Evolutionary conservation across 257 asterid species (phyloP).

Genomic region (Salvia miltiorrhiza): DNA sequence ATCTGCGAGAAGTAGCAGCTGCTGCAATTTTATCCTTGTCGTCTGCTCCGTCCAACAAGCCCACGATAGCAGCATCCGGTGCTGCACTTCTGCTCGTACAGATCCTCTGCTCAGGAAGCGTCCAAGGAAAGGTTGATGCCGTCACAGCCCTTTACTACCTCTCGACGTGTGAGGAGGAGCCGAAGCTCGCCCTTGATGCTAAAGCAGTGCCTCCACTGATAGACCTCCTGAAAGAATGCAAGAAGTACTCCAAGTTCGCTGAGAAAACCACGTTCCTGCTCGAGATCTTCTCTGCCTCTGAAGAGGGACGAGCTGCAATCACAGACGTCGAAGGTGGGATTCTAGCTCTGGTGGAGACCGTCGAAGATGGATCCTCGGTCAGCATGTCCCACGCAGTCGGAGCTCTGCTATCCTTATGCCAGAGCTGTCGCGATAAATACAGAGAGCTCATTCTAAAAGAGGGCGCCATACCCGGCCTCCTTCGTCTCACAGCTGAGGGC

Average conservation of each 20-base stretch:
- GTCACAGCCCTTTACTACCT: constrained; percentile 86
- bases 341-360: constrained; percentile 69
- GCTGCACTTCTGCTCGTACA: constrained; percentile 64
- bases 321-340: constrained; percentile 58
- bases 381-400: constrained; percentile 84
- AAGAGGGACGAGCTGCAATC: constrained; percentile 69
- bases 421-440: constrained; percentile 66
- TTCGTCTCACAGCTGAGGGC: constrained; percentile 84
- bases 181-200: constrained; percentile 51
- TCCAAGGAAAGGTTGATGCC: constrained; percentile 83
- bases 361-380: constrained; percentile 78
- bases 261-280: constrained; percentile 78
- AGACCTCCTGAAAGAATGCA: constrained; percentile 73
- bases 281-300: constrained; percentile 59
- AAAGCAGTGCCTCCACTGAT: constrained; percentile 68
- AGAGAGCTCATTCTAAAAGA: constrained; percentile 75
- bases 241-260: constrained; percentile 78
- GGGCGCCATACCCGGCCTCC: constrained; percentile 89
- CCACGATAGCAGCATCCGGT: constrained; percentile 67
- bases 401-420: constrained; percentile 58
- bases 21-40: constrained; percentile 77
- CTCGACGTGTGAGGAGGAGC: constrained; percentile 50
- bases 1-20: constrained; percentile 74
- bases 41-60: constrained; percentile 64
- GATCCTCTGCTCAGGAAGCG: constrained; percentile 69